A percentile compares a stretch with the other conserved stretches of the same genome.
Evolutionary conservation across 495 filamentous ascomycete species (phyloP).

Genomic region (Amphirosellinia nigrospora): DNA sequence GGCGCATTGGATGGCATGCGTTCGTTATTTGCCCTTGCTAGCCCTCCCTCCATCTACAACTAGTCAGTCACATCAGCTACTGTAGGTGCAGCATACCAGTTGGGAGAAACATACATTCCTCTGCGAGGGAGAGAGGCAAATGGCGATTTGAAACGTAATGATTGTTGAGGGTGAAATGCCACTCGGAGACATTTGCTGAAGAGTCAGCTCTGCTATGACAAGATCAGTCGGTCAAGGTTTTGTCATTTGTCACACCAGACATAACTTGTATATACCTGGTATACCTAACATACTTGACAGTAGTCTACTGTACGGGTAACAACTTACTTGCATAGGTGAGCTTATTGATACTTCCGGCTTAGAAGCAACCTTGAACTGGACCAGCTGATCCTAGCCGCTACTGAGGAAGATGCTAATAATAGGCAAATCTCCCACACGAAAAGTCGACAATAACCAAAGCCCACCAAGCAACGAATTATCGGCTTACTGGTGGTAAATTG

Average conservation of each 20-base stretch:
- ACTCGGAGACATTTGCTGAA: conserved; percentile 5
- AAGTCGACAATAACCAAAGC: background rate
- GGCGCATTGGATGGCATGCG: conserved; percentile 10
- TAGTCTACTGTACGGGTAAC: background rate
- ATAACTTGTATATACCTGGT: background rate
- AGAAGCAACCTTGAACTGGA: too few relatives aligned
- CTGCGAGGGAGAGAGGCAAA: background rate
- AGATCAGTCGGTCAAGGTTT: background rate
- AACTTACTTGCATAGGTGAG: too few relatives aligned
- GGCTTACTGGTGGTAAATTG: conserved; percentile 23
- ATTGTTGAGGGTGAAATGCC: background rate
- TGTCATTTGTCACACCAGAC: conserved; percentile 10
- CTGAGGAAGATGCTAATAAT: conserved; percentile 7
- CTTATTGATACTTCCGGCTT: too few relatives aligned
- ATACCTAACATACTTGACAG: too few relatives aligned
- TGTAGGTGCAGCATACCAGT: background rate
- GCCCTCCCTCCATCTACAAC: background rate
- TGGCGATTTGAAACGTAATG: background rate
- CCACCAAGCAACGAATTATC: background rate
- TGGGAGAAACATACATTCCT: background rate
- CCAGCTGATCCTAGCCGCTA: background rate
- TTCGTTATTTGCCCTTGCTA: background rate
- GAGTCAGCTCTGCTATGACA: conserved; percentile 18
- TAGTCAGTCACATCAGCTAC: background rate
- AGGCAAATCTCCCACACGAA: conserved; percentile 12